phyloP scores from a whole-genome alignment of 441 rosid genomes.

The Mallotus repandus region DNA sequence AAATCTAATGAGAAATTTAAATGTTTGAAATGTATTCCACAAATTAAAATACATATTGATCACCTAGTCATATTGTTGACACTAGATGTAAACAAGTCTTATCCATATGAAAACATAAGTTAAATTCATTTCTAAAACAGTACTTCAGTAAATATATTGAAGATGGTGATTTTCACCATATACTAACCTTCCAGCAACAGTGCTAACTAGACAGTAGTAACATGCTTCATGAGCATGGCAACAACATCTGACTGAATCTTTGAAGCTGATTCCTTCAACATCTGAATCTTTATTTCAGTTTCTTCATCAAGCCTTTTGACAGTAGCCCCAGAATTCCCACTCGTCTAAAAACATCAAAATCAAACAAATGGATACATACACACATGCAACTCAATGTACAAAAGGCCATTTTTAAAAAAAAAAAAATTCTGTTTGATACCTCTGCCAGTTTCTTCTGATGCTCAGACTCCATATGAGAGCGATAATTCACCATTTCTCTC shows the following conservation, averaged over 20 bases:
- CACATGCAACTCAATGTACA: too few species aligned
- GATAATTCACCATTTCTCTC: constrained; percentile 45
- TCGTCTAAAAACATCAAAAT: constrained; percentile 18
- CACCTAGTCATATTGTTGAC: too few species aligned
- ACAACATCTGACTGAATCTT: constrained; percentile 31
- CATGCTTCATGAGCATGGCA: constrained; percentile 36
- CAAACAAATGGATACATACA: not conserved
- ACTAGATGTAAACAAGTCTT: too few species aligned
- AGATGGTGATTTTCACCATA: too few species aligned
- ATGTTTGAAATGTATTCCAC: too few species aligned
- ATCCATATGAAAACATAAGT: too few species aligned
- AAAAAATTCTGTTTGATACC: constrained; percentile 22
- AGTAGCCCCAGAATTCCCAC: constrained; percentile 38
- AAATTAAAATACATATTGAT: too few species aligned
- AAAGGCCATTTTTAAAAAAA: not conserved
- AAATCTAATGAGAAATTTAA: too few species aligned
- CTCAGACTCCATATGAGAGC: constrained; percentile 42
- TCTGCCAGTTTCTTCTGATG: constrained; percentile 44
- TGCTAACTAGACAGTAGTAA: constrained; percentile 23
- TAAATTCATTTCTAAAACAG: too few species aligned
- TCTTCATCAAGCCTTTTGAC: constrained; percentile 51
- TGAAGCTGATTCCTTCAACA: constrained; percentile 33
- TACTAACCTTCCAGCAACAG: not conserved
- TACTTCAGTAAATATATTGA: too few species aligned
- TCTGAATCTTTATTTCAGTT: constrained; percentile 35